Conservation (phyloP, 2,329 filamentous ascomycete species). For the Ploettnerulaceae sp. region DNA sequence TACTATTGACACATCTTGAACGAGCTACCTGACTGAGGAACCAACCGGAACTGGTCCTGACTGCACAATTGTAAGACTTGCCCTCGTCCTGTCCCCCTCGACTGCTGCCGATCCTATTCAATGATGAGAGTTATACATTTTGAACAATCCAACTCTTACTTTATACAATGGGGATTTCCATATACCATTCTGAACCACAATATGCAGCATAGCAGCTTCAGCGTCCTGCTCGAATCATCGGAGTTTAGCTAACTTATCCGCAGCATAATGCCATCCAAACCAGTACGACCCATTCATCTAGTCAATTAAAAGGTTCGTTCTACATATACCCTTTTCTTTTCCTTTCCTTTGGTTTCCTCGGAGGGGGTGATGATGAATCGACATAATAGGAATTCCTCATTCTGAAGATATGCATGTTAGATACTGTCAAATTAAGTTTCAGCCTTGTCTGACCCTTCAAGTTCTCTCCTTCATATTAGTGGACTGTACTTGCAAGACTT, state of each 20-base stretch:
- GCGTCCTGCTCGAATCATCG: neutral
- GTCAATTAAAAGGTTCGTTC: conserved; percentile 30
- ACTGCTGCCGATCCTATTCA: conserved; percentile 20
- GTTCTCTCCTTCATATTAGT: neutral
- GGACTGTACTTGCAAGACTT: conserved; percentile 5
- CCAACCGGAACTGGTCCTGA: neutral
- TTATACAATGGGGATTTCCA: conserved; percentile 31
- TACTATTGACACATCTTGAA: no score
- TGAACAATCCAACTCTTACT: conserved; percentile 44
- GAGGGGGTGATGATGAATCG: conserved; percentile 35
- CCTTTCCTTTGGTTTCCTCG: conserved; percentile 7
- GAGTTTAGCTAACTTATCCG: conserved; percentile 3
- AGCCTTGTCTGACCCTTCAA: conserved; percentile 41
- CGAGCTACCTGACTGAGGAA: no score
- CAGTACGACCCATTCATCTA: neutral
- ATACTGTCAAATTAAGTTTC: conserved; percentile 39
- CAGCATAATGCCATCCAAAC: neutral
- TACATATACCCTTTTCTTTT: conserved; percentile 10
- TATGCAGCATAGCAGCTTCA: neutral
- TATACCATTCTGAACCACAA: conserved; percentile 35
- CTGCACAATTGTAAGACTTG: conserved; percentile 18
- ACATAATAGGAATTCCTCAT: conserved; percentile 37
- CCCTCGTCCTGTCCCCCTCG: conserved; percentile 3
- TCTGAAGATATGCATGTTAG: conserved; percentile 36
- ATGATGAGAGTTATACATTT: conserved; percentile 38